Evolutionary conservation across 805 yeast genomes (phyloP).

Genomic region (Yamadazyma laniorum): DNA sequence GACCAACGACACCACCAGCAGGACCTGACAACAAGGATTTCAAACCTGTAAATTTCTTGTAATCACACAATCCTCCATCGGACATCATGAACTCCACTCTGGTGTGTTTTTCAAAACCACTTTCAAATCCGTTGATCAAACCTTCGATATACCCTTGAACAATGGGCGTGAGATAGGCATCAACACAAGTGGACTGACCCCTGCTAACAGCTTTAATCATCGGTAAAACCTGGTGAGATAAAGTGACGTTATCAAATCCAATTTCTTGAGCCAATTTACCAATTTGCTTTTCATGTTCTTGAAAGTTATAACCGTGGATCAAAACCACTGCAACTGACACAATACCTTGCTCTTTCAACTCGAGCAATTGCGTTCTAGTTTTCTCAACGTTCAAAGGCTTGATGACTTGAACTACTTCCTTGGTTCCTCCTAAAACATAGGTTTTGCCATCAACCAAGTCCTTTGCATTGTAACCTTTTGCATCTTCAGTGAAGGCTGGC

Average conservation of each 20-base stretch:
- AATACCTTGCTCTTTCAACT: conserved; percentile 55
- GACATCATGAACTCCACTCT: conserved; percentile 21
- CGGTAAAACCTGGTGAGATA: conserved; percentile 69
- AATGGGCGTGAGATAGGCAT: conserved; percentile 81
- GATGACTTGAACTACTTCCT: conserved; percentile 62
- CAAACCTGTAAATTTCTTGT: conserved; percentile 17
- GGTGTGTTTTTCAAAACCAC: conserved; percentile 36
- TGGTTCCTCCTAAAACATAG: conserved; percentile 57
- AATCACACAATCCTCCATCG: conserved; percentile 21
- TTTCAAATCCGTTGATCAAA: conserved; percentile 60
- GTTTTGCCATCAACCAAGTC: conserved; percentile 23
- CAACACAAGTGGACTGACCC: conserved; percentile 76
- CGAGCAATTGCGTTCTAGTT: conserved; percentile 40
- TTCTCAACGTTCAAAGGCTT: conserved; percentile 47
- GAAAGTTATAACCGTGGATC: conserved; percentile 70
- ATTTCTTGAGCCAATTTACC: conserved; percentile 52
- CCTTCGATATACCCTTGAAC: conserved; percentile 61
- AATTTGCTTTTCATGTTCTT: conserved; percentile 55
- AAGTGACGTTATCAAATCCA: conserved; percentile 68
- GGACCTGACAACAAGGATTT: conserved; percentile 21
- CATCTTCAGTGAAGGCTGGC: conserved; percentile 44
- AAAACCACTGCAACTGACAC: conserved; percentile 70
- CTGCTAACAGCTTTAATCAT: conserved; percentile 76
- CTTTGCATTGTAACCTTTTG: conserved; percentile 12
- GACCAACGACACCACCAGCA: conserved; percentile 25